Percentiles rank a stretch among this genome's conserved stretches.
These are phyloP conservation scores for Geotrichum carabidarum DNA, from an alignment of 1,139 yeast genomes.

Conservation along the genomic window DNA sequence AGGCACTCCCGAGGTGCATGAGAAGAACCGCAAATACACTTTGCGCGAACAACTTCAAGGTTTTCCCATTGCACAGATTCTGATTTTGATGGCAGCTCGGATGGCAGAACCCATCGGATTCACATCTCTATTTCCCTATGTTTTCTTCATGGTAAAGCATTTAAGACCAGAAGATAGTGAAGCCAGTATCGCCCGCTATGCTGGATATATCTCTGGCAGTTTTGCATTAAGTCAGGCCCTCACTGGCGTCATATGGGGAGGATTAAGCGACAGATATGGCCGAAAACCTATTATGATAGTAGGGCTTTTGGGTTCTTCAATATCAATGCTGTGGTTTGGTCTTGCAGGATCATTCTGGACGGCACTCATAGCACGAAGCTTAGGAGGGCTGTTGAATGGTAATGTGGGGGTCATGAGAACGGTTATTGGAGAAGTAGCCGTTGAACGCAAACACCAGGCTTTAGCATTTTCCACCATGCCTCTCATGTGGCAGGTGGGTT, in stretches of 20 bases:
- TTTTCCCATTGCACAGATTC: conserved; percentile 50
- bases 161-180: conserved; percentile 30
- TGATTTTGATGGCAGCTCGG: conserved; percentile 44
- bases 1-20: not conserved
- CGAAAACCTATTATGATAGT: conserved; percentile 50
- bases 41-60: conserved; percentile 35
- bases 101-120: conserved; percentile 60
- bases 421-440: conserved; percentile 55
- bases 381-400: conserved; percentile 57
- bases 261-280: conserved; percentile 51
- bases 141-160: conserved; percentile 57
- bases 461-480: conserved; percentile 59
- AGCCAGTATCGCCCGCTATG: conserved; percentile 45
- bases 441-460: conserved; percentile 54
- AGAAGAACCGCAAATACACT: not conserved
- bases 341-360: conserved; percentile 44
- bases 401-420: conserved; percentile 60
- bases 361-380: conserved; percentile 50
- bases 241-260: conserved; percentile 59
- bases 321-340: conserved; percentile 50
- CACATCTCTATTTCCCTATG: conserved; percentile 59
- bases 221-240: conserved; percentile 52
- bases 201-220: conserved; percentile 55
- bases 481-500: conserved; percentile 54
- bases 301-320: conserved; percentile 50